These are phyloP conservation scores for Mycena filopes DNA, from an alignment of 768 basidiomycete genomes.

Conservation along the genomic window DNA sequence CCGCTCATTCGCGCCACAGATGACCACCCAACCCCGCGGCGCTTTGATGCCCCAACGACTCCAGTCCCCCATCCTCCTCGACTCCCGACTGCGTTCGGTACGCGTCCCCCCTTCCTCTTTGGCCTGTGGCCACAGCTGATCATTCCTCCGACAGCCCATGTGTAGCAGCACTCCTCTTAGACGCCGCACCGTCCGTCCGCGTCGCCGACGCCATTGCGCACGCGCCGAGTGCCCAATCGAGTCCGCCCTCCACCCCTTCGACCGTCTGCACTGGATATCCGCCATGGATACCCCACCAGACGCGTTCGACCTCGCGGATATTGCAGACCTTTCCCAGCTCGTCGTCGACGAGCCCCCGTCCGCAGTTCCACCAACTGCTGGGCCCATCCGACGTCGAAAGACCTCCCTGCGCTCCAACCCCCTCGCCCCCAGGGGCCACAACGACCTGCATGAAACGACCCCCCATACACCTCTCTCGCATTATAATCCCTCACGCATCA, in stretches of 20 bases:
- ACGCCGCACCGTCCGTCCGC: slow-evolving; percentile 41
- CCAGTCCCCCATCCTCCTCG: slow-evolving; percentile 39
- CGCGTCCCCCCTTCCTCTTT: background rate
- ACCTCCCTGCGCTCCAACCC: slow-evolving; percentile 62
- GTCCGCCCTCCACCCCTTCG: slow-evolving; percentile 56
- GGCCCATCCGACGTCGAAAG: slow-evolving; percentile 71
- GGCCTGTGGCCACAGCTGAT: slow-evolving; percentile 14
- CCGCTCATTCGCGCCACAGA: slow-evolving; percentile 23
- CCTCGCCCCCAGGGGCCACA: slow-evolving; percentile 43
- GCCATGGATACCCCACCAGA: slow-evolving; percentile 61
- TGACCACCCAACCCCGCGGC: slow-evolving; percentile 25
- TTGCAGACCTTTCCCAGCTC: slow-evolving; percentile 76
- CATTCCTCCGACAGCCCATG: slow-evolving; percentile 3
- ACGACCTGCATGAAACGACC: slow-evolving; percentile 32
- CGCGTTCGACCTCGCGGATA: slow-evolving; percentile 57
- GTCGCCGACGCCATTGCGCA: slow-evolving; percentile 54
- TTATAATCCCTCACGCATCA: slow-evolving; percentile 59
- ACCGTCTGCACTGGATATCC: slow-evolving; percentile 76
- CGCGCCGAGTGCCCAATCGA: slow-evolving; percentile 54
- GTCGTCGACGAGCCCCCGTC: slow-evolving; percentile 38
- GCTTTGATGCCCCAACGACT: slow-evolving; percentile 29
- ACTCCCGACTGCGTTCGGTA: slow-evolving; percentile 28
- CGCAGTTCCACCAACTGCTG: slow-evolving; percentile 44
- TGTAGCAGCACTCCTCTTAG: slow-evolving; percentile 50
- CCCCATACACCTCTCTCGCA: slow-evolving; percentile 48